Evolutionary conservation across 257 asterid genomes (phyloP).

Genomic region (Solanum etuberosum): DNA sequence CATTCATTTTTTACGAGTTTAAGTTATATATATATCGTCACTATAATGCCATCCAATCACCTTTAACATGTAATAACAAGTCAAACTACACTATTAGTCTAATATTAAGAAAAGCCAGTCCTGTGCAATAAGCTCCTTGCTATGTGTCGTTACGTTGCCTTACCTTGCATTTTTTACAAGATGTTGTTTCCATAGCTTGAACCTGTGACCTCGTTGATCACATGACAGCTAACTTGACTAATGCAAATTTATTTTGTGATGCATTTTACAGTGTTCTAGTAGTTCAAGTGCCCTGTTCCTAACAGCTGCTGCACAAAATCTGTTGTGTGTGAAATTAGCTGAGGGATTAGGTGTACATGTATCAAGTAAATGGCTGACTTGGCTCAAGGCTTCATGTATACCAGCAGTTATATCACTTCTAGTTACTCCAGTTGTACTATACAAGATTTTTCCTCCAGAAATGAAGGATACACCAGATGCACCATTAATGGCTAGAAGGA

Average conservation of each 20-base stretch:
- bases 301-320: slow-evolving; percentile 81
- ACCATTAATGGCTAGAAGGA: slow-evolving; percentile 49
- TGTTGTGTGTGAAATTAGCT: slow-evolving; percentile 63
- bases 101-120: no score
- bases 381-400: slow-evolving; percentile 50
- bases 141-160: no score
- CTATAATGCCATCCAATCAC: neutral
- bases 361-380: slow-evolving; percentile 55
- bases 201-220: neutral
- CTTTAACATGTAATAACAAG: neutral
- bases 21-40: neutral
- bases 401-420: slow-evolving; percentile 41
- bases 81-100: no score
- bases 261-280: slow-evolving; percentile 39
- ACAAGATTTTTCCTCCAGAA: slow-evolving; percentile 58
- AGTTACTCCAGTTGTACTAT: slow-evolving; percentile 47
- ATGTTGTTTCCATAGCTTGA: neutral
- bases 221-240: neutral
- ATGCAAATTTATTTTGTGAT: neutral
- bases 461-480: slow-evolving; percentile 72
- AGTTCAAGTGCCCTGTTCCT: slow-evolving; percentile 70
- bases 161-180: no score
- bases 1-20: neutral
- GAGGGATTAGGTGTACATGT: slow-evolving; percentile 58
- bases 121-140: no score